Base-by-base conservation (phyloP, 2,329 filamentous ascomycete genomes). In the Fusarium neocosmosporiellum region DNA sequence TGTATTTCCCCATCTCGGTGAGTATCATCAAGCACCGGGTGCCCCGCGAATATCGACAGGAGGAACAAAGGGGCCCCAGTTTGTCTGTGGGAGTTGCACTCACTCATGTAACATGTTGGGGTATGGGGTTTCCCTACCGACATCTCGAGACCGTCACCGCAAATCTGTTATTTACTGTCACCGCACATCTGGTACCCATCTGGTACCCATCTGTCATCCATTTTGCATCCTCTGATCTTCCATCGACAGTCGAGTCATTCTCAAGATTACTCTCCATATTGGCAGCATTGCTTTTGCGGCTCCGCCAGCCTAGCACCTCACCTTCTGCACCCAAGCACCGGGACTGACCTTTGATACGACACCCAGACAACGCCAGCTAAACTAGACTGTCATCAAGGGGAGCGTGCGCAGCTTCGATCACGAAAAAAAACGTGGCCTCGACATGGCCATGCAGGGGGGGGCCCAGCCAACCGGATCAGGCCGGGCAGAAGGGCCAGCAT, bases 251-350 rank as follows among this genome's bases (percentile, higher is more conserved):
- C 62, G 41, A 48, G 27, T 48, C 29, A 59, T 59, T 14, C 46
- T 11, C 13, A 53, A 43, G 20, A 39, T 29, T 36, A 13, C 10
- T 39, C 18, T 3, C 7, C 7, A 61, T 39, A 24, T 31, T 27
- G 34, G 33, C 37, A 59, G 7, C 20, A 22, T 20, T 18, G 59
- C 59, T 66, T 60, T 33, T 73, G 71, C 71, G 71, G 71, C 54
- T 73, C 71, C 71, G 71, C 60, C 54, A 29, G 20, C 14, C 7
- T 54, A 53, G 27, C 46, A 53, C 27, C 18, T 31, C 46, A 20
- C 18, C 18, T 29, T 31, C 24, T 53, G 65, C 20, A 13, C 43
- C 48, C 29, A 67, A 43, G 20, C 16, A 11, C 27, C 7, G 6
- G 22, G 31, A 41, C 14, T 31, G 41, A 24, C 22, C 14, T 27